A percentile compares a stretch with the other conserved stretches of the same genome.
phyloP scores from a whole-genome alignment of 805 yeast genomes.

The Yarrowia sp. region DNA sequence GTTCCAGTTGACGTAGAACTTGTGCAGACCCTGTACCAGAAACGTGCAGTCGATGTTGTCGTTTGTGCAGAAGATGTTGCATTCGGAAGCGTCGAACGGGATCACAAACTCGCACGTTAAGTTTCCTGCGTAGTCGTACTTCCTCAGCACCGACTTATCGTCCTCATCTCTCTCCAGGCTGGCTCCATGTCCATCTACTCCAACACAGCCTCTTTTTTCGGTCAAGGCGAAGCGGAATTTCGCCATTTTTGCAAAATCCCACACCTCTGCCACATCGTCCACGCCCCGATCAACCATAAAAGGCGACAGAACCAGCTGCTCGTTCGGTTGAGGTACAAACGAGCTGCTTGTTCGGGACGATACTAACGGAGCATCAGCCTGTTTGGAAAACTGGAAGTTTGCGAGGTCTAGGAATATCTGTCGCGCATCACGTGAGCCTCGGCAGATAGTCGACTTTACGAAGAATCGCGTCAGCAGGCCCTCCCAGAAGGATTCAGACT shows the following conservation, averaged over 20 bases:
- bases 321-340: neutral
- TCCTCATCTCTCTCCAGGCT: neutral
- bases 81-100: neutral
- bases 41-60: constrained; percentile 1
- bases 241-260: neutral
- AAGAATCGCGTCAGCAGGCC: neutral
- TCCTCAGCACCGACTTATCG: neutral
- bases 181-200: neutral
- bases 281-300: neutral
- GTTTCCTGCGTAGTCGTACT: neutral
- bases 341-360: neutral
- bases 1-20: neutral
- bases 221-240: neutral
- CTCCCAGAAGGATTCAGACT: neutral
- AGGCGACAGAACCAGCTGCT: neutral
- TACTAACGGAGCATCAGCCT: neutral
- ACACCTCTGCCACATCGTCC: neutral
- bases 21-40: neutral
- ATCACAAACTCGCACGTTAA: neutral
- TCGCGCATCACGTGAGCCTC: neutral
- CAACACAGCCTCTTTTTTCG: neutral
- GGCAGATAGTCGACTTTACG: neutral
- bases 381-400: neutral
- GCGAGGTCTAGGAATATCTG: neutral
- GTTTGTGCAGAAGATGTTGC: neutral